Conservation (phyloP, 2,329 filamentous ascomycete species). For the Zalaria sp. region DNA sequence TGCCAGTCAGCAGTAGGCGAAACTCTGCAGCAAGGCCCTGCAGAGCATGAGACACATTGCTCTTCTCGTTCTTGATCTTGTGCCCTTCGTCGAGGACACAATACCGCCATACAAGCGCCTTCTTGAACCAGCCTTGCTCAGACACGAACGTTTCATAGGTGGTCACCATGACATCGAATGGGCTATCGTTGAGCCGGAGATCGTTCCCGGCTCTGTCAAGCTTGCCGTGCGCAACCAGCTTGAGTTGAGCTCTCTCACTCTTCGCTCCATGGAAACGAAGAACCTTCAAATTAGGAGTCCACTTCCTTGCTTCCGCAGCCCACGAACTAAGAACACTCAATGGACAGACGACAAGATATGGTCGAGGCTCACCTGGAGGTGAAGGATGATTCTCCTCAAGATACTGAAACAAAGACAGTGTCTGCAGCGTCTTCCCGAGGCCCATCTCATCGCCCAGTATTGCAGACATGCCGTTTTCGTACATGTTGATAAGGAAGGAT, state of each 20-base stretch:
- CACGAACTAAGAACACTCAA: conserved; percentile 36
- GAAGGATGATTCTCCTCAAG: conserved; percentile 26
- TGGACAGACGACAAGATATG: conserved; percentile 35
- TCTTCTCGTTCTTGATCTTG: conserved; percentile 35
- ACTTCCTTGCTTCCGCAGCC: conserved; percentile 32
- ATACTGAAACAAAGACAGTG: conserved; percentile 34
- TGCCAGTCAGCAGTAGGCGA: conserved; percentile 38
- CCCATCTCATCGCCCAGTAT: conserved; percentile 39
- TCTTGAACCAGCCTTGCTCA: conserved; percentile 35
- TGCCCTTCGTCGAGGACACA: conserved; percentile 41
- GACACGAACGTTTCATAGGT: conserved; percentile 35
- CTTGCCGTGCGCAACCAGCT: conserved; percentile 31
- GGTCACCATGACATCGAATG: conserved; percentile 32
- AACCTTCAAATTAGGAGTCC: conserved; percentile 32
- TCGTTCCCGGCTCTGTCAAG: conserved; percentile 33
- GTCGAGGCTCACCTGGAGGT: conserved; percentile 23
- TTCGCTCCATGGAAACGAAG: conserved; percentile 33
- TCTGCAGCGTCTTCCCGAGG: conserved; percentile 36
- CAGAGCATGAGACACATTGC: conserved; percentile 27
- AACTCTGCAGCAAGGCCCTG: conserved; percentile 32
- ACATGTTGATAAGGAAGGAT: conserved; percentile 33
- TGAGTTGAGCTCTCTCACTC: conserved; percentile 29
- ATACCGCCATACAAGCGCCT: conserved; percentile 37
- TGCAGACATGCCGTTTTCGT: conserved; percentile 29
- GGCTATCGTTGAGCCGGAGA: conserved; percentile 8